Evolutionary conservation across 129 eudicot species (phyloP).

Genomic region (Glebionis coronaria): DNA sequence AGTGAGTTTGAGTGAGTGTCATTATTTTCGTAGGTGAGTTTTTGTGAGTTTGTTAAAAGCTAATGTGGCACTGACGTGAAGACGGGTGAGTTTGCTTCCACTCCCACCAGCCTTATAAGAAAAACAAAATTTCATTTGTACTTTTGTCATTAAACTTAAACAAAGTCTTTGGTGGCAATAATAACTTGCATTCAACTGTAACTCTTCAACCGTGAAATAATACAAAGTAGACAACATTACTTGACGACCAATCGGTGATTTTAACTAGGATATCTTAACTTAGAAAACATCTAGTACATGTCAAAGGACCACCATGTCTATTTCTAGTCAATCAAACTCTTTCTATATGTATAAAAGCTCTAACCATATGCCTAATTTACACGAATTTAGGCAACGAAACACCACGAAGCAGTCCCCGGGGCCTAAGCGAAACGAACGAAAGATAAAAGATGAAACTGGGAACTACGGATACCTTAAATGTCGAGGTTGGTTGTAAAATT

Average conservation of each 20-base stretch:
- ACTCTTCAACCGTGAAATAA: neutral
- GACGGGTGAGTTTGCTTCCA: too few species aligned
- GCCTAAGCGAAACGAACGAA: neutral
- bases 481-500: conserved; percentile 20
- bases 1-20: too few species aligned
- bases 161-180: neutral
- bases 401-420: neutral
- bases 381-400: conserved; percentile 17
- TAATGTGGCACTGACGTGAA: too few species aligned
- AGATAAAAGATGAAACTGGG: neutral
- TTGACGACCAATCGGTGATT: neutral
- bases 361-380: neutral
- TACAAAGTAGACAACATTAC: neutral
- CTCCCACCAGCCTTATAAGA: too few species aligned
- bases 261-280: conserved; percentile 2
- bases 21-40: too few species aligned
- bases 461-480: conserved; percentile 13
- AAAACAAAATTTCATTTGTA: too few species aligned
- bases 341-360: neutral
- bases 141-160: neutral
- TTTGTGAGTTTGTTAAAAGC: too few species aligned
- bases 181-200: neutral
- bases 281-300: neutral
- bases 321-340: neutral
- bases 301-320: conserved; percentile 16